Base-by-base conservation (phyloP, 768 basidiomycete genomes). In the Leccinum variicolor region DNA sequence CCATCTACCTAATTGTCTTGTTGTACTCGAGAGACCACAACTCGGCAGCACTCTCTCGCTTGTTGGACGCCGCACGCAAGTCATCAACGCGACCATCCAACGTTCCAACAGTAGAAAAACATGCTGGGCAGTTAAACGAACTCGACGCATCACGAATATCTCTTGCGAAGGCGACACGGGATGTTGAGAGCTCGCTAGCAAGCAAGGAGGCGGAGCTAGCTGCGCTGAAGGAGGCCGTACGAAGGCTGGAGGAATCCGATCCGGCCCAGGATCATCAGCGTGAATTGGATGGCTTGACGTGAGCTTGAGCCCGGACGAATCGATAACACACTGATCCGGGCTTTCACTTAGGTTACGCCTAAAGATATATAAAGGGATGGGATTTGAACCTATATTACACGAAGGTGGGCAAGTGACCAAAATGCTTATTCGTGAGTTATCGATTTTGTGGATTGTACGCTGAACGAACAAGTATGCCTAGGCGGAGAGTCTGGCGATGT, bases 111-210 rank as follows among this genome's bases (percentile, higher is more conserved):
- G 79, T 81, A 25, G 80, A 84, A 57, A 79, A 80, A 3, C 88
- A 92, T 64, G 76, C 79, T 2, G 74, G 80, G 5, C 77, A 76
- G 15, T 69, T 92, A 48, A 87, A 90, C 62, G 81, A 85, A 52
- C 79, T 90, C 1, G 89, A 92, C 58, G 76, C 69, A 39, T 80
- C 78, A 6, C 81, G 83, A 31, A 69, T 90, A 48, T 83, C 86
- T 15, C 77, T 90, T 15, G 84, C 80, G 23, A 92, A 92, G 65
- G 82, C 86, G 6, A 87, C 91, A 61, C 85, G 86, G 52, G 89
- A 91, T 61, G 77, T 80, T 2, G 89, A 92, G 72, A 79, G 81
- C 41, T 69, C 82, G 48, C 69, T 88, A 6, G 83, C 84, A 6
- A 83, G 80, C 64, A 85, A 84, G 64, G 88, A 92, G 64, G 85